phyloP scores from a whole-genome alignment of 768 basidiomycete species.

The Termitomyces sp. region DNA sequence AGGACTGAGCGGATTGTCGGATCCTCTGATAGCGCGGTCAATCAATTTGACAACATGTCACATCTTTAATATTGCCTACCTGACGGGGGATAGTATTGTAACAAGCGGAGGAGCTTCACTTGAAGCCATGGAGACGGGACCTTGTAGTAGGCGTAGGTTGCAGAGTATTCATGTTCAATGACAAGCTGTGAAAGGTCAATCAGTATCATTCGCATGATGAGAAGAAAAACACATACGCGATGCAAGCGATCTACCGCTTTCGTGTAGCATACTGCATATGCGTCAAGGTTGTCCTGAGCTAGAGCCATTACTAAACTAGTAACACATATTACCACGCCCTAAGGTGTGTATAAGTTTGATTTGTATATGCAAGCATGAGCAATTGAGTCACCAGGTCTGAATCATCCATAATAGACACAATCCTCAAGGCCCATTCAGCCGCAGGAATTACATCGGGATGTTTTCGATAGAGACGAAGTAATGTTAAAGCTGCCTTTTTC shows the following conservation, averaged over 20 bases:
- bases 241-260: conserved; percentile 90
- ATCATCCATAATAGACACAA: conserved; percentile 96
- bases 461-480: conserved; percentile 92
- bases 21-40: conserved; percentile 56
- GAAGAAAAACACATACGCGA: conserved; percentile 49
- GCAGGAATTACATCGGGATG: conserved; percentile 93
- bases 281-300: conserved; percentile 90
- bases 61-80: conserved; percentile 45
- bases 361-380: conserved; percentile 5
- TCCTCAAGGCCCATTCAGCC: conserved; percentile 92
- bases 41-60: neutral
- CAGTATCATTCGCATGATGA: neutral
- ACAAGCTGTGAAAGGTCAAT: conserved; percentile 57
- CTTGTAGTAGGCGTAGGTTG: conserved; percentile 95
- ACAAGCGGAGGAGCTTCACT: conserved; percentile 86
- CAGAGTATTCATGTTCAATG: conserved; percentile 84
- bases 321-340: conserved; percentile 95
- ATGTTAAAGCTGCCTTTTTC: conserved; percentile 95
- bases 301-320: conserved; percentile 92
- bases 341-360: neutral
- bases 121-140: conserved; percentile 98
- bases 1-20: conserved; percentile 72
- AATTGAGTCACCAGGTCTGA: conserved; percentile 60
- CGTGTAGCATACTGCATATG: conserved; percentile 88
- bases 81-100: conserved; percentile 96